phyloP scores from a whole-genome alignment of 225 moss, liverwort and hornwort genomes.

The Sphagnum contortum region DNA sequence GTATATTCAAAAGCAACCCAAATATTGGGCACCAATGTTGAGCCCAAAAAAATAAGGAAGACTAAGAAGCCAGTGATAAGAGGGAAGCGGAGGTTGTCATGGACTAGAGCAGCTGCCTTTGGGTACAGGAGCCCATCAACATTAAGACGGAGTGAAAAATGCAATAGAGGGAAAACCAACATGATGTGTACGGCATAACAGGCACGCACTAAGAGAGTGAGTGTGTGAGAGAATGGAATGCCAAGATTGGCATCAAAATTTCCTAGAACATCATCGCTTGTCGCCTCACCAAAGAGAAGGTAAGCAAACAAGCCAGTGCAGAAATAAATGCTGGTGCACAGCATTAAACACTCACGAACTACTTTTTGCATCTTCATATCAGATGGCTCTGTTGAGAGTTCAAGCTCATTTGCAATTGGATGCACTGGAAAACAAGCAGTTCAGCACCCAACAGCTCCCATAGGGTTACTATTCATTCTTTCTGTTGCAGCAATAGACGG shows the following conservation, averaged over 20 bases:
- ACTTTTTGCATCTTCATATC: conserved; percentile 49
- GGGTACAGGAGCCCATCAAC: conserved; percentile 71
- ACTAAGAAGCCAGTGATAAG: conserved; percentile 54
- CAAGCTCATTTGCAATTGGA: conserved; percentile 87
- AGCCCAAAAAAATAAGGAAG: conserved; percentile 56
- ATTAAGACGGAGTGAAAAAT: conserved; percentile 84
- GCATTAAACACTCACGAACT: conserved; percentile 41
- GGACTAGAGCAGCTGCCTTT: conserved; percentile 46
- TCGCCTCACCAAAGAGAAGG: conserved; percentile 75
- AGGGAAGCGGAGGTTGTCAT: conserved; percentile 49
- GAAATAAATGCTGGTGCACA: conserved; percentile 66
- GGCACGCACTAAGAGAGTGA: conserved; percentile 57
- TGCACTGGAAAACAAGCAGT: conserved; percentile 39
- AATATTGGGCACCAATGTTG: conserved; percentile 70
- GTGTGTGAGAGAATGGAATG: conserved; percentile 51
- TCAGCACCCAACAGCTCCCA: too few relatives aligned
- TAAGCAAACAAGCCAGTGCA: conserved; percentile 85
- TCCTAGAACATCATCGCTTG: conserved; percentile 63
- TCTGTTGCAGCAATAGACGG: too few relatives aligned
- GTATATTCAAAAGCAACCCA: conserved; percentile 91
- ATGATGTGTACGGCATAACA: conserved; percentile 91
- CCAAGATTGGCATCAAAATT: conserved; percentile 77
- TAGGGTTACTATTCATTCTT: too few relatives aligned
- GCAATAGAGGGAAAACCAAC: conserved; percentile 88
- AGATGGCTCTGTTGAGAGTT: conserved; percentile 26